These are phyloP conservation scores for Globisporangium polare DNA, from an alignment of 352 stramenopile genomes.

Conservation along the genomic window DNA sequence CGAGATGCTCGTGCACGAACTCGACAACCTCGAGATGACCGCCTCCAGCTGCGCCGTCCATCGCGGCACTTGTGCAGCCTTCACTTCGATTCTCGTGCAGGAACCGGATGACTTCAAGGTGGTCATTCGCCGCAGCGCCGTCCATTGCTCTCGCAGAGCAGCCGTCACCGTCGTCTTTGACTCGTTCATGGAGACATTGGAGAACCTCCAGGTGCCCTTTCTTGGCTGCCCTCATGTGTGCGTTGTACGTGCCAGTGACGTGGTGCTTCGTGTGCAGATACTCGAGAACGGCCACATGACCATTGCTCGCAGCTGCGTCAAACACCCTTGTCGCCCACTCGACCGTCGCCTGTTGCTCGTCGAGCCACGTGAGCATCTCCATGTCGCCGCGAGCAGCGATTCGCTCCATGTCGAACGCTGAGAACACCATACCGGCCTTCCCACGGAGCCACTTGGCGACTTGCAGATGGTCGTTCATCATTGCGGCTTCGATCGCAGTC, in stretches of 20 bases:
- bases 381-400: background rate
- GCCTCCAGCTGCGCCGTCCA: no score
- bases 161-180: no score
- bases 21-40: no score
- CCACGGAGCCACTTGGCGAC: background rate
- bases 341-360: background rate
- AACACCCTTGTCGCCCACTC: background rate
- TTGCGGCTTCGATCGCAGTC: no score
- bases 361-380: background rate
- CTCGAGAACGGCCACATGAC: background rate
- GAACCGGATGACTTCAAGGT: constrained; percentile 3
- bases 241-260: background rate
- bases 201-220: background rate
- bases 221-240: background rate
- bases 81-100: constrained; percentile 1
- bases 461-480: no score
- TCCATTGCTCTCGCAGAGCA: no score
- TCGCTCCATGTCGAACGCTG: background rate
- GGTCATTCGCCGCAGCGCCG: background rate
- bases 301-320: background rate
- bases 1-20: background rate
- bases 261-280: background rate
- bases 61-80: constrained; percentile 4
- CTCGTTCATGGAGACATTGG: no score
- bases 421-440: background rate